Conservation (phyloP, 2,329 filamentous ascomycete genomes). For the Didymella arachidicola region DNA sequence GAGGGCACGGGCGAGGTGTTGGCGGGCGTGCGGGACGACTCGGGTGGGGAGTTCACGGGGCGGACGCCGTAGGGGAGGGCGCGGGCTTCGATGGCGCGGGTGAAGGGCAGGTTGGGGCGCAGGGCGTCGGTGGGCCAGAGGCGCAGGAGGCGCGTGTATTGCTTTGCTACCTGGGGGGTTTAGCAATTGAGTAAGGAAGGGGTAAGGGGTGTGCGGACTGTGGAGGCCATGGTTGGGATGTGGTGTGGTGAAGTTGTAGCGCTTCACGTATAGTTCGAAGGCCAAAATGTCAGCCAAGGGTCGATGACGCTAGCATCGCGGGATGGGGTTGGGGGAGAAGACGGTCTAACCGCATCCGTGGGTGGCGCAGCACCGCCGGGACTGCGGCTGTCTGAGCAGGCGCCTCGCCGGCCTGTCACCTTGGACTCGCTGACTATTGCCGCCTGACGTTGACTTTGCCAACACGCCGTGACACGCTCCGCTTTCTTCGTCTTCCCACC, state of each 20-base stretch:
- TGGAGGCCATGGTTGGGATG: constrained; percentile 29
- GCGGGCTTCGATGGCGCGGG: constrained; percentile 54
- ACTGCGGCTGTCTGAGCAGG: background rate
- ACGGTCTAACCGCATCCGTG: background rate
- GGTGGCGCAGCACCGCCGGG: background rate
- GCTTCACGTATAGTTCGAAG: background rate
- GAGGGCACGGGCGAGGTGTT: constrained; percentile 17
- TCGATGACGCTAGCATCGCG: background rate
- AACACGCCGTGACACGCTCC: background rate
- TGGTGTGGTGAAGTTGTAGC: background rate
- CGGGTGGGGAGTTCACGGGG: constrained; percentile 32
- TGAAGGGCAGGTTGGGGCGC: constrained; percentile 58
- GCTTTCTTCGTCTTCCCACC: background rate
- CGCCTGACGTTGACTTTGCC: background rate
- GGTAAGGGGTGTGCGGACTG: constrained; percentile 16
- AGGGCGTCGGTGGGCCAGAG: constrained; percentile 61
- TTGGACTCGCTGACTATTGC: constrained; percentile 13
- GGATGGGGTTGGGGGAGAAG: background rate
- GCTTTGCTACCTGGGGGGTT: constrained; percentile 47
- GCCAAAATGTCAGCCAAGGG: background rate
- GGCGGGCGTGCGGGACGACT: constrained; percentile 8
- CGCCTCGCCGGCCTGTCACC: background rate
- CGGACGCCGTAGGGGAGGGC: constrained; percentile 42
- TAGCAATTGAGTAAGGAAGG: too few species aligned
- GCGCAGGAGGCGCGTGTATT: constrained; percentile 59